A percentile compares a stretch with the other conserved stretches of the same genome.
Evolutionary conservation across 2,329 filamentous ascomycete genomes (phyloP).

Genomic region (Tolypocladium album): DNA sequence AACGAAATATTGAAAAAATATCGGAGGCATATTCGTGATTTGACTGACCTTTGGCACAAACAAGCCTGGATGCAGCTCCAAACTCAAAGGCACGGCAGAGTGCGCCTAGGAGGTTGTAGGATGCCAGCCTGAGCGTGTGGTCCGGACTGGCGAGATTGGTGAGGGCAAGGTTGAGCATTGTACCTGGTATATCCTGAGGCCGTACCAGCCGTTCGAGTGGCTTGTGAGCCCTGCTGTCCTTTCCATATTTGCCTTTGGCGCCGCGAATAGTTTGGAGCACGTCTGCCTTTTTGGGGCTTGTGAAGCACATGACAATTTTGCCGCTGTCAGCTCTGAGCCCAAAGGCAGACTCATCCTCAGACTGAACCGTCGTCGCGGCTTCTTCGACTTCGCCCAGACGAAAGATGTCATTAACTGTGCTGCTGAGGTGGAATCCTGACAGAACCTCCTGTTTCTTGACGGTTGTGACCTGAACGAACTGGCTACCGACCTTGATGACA

Average conservation of each 20-base stretch:
- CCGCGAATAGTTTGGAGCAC: slow-evolving; percentile 52
- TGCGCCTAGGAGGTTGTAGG: slow-evolving; percentile 57
- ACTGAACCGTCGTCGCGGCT: slow-evolving; percentile 51
- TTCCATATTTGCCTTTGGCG: slow-evolving; percentile 54
- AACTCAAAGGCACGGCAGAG: slow-evolving; percentile 60
- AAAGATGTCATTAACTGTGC: slow-evolving; percentile 61
- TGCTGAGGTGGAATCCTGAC: slow-evolving; percentile 48
- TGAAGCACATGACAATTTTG: slow-evolving; percentile 63
- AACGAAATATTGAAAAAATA: neutral
- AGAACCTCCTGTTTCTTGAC: slow-evolving; percentile 59
- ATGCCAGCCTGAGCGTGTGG: slow-evolving; percentile 47
- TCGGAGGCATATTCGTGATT: neutral
- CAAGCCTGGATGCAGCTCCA: slow-evolving; percentile 46
- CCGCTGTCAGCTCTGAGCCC: slow-evolving; percentile 57
- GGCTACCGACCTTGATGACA: slow-evolving; percentile 55
- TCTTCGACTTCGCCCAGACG: slow-evolving; percentile 58
- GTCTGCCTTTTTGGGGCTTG: slow-evolving; percentile 52
- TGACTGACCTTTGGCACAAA: slow-evolving; percentile 47
- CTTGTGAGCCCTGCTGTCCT: slow-evolving; percentile 49
- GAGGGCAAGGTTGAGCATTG: slow-evolving; percentile 55
- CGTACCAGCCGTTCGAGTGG: slow-evolving; percentile 54
- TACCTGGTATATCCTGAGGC: slow-evolving; percentile 61
- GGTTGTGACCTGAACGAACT: slow-evolving; percentile 61
- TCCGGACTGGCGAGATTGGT: slow-evolving; percentile 56
- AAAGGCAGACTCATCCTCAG: slow-evolving; percentile 57